Evolutionary conservation across 1,284 basidiomycete genomes (phyloP).

Genomic region (Ganoderma resinaceum): DNA sequence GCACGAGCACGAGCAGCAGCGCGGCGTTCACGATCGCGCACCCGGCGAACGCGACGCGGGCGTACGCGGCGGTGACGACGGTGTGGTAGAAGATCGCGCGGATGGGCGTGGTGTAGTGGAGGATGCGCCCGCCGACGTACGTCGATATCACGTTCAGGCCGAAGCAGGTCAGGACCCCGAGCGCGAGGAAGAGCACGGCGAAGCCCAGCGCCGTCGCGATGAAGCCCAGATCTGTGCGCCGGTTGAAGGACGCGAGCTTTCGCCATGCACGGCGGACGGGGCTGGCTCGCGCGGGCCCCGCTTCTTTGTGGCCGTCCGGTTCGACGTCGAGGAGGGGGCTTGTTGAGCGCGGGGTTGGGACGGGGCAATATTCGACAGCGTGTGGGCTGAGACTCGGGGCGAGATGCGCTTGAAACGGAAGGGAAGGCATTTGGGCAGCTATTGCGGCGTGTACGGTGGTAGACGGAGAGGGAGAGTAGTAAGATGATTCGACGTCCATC

Average conservation of each 20-base stretch:
- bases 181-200: background rate
- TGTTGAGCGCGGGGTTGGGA: background rate
- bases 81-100: background rate
- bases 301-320: background rate
- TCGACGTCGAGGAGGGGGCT: background rate
- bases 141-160: conserved; percentile 1
- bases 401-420: background rate
- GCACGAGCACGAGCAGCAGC: conserved; percentile 1
- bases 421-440: background rate
- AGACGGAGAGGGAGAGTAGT: background rate
- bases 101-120: conserved; percentile 1
- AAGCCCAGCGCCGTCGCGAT: background rate
- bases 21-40: conserved; percentile 1
- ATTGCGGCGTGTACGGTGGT: background rate
- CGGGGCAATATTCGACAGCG: background rate
- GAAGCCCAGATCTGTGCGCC: background rate
- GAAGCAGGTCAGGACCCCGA: conserved; percentile 7
- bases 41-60: background rate
- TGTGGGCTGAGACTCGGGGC: background rate
- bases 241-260: background rate
- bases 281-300: background rate
- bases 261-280: background rate
- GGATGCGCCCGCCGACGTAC: conserved; percentile 1
- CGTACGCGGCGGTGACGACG: background rate
- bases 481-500: background rate